These are phyloP conservation scores for Phytophthora syringae DNA, from an alignment of 352 stramenopile genomes.

Conservation along the genomic window DNA sequence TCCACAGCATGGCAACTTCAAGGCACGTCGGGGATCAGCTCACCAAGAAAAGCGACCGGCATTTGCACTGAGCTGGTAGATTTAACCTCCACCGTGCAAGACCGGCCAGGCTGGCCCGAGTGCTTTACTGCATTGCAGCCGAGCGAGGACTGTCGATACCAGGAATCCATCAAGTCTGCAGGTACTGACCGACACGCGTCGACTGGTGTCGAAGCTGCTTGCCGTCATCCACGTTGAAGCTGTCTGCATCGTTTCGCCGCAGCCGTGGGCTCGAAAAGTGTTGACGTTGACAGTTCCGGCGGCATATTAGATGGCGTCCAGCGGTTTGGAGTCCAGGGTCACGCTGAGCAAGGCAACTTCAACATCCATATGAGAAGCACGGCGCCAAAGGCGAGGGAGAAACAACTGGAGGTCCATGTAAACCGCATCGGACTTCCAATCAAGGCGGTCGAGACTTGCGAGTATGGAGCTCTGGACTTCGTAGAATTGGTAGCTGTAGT, in stretches of 20 bases:
- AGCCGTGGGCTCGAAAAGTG: constrained; percentile 34
- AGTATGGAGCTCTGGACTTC: no score
- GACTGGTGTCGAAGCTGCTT: no score
- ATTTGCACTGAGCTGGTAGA: no score
- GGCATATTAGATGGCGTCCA: constrained; percentile 10
- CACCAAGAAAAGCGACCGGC: not conserved
- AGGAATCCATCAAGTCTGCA: no score
- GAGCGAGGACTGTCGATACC: no score
- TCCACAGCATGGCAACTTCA: constrained; percentile 13
- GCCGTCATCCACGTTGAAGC: constrained; percentile 36
- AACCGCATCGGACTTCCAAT: constrained; percentile 28
- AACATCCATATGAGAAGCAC: constrained; percentile 9
- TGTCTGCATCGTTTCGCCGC: constrained; percentile 26
- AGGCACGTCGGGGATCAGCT: not conserved
- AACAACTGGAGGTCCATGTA: constrained; percentile 1
- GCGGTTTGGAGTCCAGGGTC: no score
- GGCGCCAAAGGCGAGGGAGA: not conserved
- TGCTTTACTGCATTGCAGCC: no score
- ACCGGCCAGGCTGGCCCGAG: no score
- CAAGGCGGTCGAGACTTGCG: not conserved
- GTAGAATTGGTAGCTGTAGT: no score
- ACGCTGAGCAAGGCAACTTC: no score
- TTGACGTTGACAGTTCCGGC: constrained; percentile 43
- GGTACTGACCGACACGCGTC: no score
- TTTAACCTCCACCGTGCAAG: no score